Conservation (phyloP, 1,139 yeast genomes). For the Candida tunisiensis region DNA sequence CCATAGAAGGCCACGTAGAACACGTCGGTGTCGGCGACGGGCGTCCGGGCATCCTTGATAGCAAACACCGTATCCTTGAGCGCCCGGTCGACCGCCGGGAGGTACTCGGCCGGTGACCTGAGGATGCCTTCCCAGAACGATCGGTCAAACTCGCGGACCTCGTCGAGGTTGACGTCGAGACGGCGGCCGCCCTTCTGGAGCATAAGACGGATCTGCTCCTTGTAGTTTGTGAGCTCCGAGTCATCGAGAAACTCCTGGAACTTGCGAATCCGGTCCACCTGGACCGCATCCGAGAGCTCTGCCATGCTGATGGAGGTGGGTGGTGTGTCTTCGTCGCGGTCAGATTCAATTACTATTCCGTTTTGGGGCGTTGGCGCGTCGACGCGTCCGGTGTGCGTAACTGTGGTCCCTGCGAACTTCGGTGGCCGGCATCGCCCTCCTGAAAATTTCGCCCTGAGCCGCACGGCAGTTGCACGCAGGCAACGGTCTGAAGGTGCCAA, state of each 20-base stretch:
- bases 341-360: too few relatives aligned
- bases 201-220: constrained; percentile 56
- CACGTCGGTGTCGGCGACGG: constrained; percentile 41
- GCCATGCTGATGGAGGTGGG: too few relatives aligned
- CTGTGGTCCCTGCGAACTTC: too few relatives aligned
- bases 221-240: constrained; percentile 33
- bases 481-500: too few relatives aligned
- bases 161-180: constrained; percentile 66
- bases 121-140: constrained; percentile 67
- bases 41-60: constrained; percentile 22
- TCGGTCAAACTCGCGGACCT: constrained; percentile 68
- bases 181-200: constrained; percentile 49
- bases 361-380: too few relatives aligned
- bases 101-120: constrained; percentile 61
- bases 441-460: too few relatives aligned
- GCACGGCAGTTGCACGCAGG: too few relatives aligned
- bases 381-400: too few relatives aligned
- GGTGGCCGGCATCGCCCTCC: too few relatives aligned
- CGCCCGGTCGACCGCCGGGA: constrained; percentile 86
- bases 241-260: constrained; percentile 66
- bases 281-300: too few relatives aligned
- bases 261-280: constrained; percentile 77
- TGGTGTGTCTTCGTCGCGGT: too few relatives aligned
- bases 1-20: constrained; percentile 79
- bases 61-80: constrained; percentile 53